Base-by-base conservation (phyloP, 495 filamentous ascomycete species). In the Aspergillus coremiiformis region DNA sequence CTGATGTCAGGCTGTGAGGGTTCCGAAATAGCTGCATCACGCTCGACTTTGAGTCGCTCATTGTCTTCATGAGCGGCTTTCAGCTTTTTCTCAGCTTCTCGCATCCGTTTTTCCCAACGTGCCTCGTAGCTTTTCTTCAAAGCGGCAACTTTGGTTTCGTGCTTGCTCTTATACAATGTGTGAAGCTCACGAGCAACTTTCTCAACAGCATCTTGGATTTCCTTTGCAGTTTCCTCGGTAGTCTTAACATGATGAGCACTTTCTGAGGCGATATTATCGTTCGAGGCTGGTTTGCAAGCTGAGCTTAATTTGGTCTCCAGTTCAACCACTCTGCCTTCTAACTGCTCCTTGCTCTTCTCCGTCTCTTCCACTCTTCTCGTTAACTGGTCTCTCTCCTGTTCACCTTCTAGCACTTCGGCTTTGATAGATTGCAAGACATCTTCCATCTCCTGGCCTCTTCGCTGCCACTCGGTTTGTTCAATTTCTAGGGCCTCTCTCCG, bases 111-210 rank as follows among this genome's bases (percentile, higher is more conserved):
- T 64, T 94, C 89, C 83, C 87, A 90, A 42, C 91, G 82, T 37
- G 77, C 77, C 61, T 96, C 89, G 67, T 96, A 97, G 66, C 84
- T 90, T 66, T 96, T 96, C 72, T 96, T 96, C 51, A 98, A 75
- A 7, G 90, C 90, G 0, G 86, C 80, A 22, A 97, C 91, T 70
- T 98, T 98, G 42, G 82, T 86, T 71, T 96, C 91, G 63, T 98
- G 94, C 64, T 98, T 98, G 63, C 81, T 78, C 70, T 96, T 96
- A 75, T 98, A 98, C n/a, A 95, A 76, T 0, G 80, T 77, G 61
- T 98, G 93, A 21, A 97, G 77, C 59, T 98, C 93, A 10, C 86
- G 79, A 2, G 87, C 91, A 24, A 95, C 88, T 52, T 85, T 86
- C 66, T 91, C 87, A n/a, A 97, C 88, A 14, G 94, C 92, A 30